These are phyloP conservation scores for Colletotrichum cuscutae DNA, from an alignment of 2,329 filamentous ascomycete species.

Conservation along the genomic window DNA sequence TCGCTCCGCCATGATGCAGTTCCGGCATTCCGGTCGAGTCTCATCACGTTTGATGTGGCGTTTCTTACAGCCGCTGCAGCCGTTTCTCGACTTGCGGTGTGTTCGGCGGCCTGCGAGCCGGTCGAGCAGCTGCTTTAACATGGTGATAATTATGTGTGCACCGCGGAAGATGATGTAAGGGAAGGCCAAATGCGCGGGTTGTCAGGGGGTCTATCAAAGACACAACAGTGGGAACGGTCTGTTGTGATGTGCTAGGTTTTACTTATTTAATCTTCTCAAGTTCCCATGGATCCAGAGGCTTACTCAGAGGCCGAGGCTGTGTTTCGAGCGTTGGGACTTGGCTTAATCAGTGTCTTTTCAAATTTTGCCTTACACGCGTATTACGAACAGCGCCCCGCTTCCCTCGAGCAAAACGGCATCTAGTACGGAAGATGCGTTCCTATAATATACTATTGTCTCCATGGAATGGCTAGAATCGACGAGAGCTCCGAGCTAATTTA, in stretches of 20 bases:
- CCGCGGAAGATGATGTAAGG: background rate
- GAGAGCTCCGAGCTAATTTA: too few relatives aligned
- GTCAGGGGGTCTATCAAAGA: background rate
- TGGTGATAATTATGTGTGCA: background rate
- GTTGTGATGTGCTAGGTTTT: background rate
- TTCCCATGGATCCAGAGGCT: background rate
- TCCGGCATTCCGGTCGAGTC: constrained; percentile 51
- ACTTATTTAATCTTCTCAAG: background rate
- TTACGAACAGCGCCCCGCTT: background rate
- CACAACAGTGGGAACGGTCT: background rate
- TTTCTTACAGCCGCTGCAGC: constrained; percentile 52
- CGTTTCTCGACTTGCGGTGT: constrained; percentile 23
- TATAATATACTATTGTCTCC: too few relatives aligned
- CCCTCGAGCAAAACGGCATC: too few relatives aligned
- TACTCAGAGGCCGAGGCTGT: background rate
- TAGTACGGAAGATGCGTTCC: too few relatives aligned
- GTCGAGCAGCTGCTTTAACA: background rate
- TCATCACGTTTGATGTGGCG: constrained; percentile 59
- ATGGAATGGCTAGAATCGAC: too few relatives aligned
- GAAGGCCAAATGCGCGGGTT: background rate
- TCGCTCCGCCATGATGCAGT: constrained; percentile 44
- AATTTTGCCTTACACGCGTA: background rate
- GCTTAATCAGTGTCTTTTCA: background rate
- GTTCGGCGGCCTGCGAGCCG: background rate
- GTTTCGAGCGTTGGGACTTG: background rate